A percentile compares a stretch with the other conserved stretches of the same genome.
These are phyloP conservation scores for Fennellomyces sp. DNA, from an alignment of 371 early-diverging fungal species.

Conservation along the genomic window DNA sequence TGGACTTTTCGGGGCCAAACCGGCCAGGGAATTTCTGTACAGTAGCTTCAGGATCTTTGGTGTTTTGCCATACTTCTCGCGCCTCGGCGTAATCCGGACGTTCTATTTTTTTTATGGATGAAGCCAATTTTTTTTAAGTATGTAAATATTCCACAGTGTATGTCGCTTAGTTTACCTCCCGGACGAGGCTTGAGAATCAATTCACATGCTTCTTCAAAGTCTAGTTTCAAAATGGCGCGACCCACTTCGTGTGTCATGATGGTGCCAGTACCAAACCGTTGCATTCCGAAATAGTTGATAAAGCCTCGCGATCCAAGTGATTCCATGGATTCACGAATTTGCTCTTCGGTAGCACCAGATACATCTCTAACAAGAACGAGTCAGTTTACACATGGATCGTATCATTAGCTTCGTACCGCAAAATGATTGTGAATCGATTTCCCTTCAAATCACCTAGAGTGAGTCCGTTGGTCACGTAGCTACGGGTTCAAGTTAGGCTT, in stretches of 20 bases:
- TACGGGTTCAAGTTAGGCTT: background rate
- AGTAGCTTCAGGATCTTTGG: slow-evolving; percentile 64
- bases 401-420: slow-evolving; percentile 52
- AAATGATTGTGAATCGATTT: slow-evolving; percentile 86
- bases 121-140: background rate
- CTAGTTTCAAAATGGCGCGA: slow-evolving; percentile 70
- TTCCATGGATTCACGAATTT: slow-evolving; percentile 58
- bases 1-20: slow-evolving; percentile 74
- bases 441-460: slow-evolving; percentile 86
- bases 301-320: slow-evolving; percentile 79
- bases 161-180: slow-evolving; percentile 48
- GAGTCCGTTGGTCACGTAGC: slow-evolving; percentile 48
- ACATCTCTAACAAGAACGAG: slow-evolving; percentile 47
- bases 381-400: background rate
- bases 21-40: slow-evolving; percentile 69
- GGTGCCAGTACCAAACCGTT: slow-evolving; percentile 94
- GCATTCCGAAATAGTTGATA: slow-evolving; percentile 99
- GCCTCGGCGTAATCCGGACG: slow-evolving; percentile 61
- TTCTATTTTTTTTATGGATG: slow-evolving; percentile 36
- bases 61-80: slow-evolving; percentile 69
- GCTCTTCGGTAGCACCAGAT: slow-evolving; percentile 36
- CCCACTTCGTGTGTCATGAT: slow-evolving; percentile 92
- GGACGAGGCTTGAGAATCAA: slow-evolving; percentile 79
- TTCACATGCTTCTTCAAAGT: slow-evolving; percentile 80
- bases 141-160: background rate